A percentile compares a stretch with the other conserved stretches of the same genome.
phyloP scores from a whole-genome alignment of 352 stramenopile species.

The Globisporangium cylindrosporum region DNA sequence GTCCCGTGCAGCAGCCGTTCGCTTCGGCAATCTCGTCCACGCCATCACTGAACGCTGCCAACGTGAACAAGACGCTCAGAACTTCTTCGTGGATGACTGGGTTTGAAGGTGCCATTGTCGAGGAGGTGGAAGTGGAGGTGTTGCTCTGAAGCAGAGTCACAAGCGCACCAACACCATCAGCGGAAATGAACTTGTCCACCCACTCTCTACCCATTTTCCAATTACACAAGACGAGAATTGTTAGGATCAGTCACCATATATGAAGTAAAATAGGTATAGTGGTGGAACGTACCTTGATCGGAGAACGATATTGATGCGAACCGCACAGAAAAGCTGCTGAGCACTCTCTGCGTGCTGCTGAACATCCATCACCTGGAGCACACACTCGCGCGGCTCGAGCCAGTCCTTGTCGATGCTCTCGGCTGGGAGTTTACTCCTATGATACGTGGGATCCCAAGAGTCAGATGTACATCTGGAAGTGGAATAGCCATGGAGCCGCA shows the following conservation, averaged over 20 bases:
- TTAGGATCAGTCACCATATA: not conserved
- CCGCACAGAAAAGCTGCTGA: conserved; percentile 52
- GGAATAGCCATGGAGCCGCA: not conserved
- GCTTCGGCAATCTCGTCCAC: conserved; percentile 30
- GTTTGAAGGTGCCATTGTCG: conserved; percentile 7
- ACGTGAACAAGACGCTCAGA: conserved; percentile 46
- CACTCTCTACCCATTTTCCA: conserved; percentile 32
- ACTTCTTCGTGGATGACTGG: conserved; percentile 34
- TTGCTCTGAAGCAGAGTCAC: conserved; percentile 30
- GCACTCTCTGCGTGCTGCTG: conserved; percentile 32
- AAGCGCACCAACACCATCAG: conserved; percentile 40
- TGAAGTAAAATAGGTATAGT: too few species aligned
- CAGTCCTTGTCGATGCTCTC: conserved; percentile 41
- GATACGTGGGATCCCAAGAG: not conserved
- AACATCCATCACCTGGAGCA: conserved; percentile 40
- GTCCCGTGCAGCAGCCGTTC: conserved; percentile 27
- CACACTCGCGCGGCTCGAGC: conserved; percentile 47
- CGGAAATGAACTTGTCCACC: conserved; percentile 49
- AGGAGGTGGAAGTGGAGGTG: not conserved
- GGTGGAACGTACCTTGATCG: conserved; percentile 31
- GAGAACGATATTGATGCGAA: conserved; percentile 64
- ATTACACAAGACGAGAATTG: not conserved
- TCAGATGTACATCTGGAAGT: not conserved
- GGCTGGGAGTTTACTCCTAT: conserved; percentile 40
- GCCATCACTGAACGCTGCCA: conserved; percentile 34